These are phyloP conservation scores for Saururus chinensis DNA, from an alignment of 164 flowering plant genomes.

Conservation along the genomic window DNA sequence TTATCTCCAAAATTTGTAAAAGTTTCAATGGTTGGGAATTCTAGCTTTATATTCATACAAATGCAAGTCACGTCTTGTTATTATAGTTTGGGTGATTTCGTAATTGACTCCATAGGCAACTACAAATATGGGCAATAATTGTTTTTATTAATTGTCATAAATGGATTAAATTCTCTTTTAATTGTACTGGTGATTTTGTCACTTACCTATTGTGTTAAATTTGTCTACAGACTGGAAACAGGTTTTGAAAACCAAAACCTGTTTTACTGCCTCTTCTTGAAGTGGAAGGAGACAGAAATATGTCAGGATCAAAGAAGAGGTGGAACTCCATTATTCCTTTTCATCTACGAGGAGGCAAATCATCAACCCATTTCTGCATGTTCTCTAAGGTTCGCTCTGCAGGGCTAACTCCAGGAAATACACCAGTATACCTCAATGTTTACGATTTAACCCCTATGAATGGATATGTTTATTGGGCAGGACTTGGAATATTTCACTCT, in stretches of 20 bases:
- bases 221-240: neutral
- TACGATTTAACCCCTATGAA: slow-evolving; percentile 95
- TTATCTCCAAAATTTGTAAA: no score
- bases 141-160: no score
- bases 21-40: no score
- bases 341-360: slow-evolving; percentile 39
- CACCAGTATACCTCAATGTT: slow-evolving; percentile 91
- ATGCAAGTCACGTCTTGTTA: no score
- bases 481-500: slow-evolving; percentile 91
- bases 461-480: slow-evolving; percentile 91
- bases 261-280: neutral
- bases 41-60: no score
- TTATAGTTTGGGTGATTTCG: no score
- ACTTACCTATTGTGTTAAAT: neutral
- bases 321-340: slow-evolving; percentile 58
- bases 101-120: no score
- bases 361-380: slow-evolving; percentile 60
- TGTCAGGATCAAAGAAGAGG: slow-evolving; percentile 49
- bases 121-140: no score
- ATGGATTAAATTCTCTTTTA: no score
- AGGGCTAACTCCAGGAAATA: slow-evolving; percentile 38
- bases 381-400: slow-evolving; percentile 64
- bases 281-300: slow-evolving; percentile 32
- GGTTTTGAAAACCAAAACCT: neutral
- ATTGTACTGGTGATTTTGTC: neutral